Evolutionary conservation across 2,329 filamentous ascomycete species (phyloP), one percentile per base, ranked within the genome.

Genomic region (Trichoderma guizhouense): DNA sequence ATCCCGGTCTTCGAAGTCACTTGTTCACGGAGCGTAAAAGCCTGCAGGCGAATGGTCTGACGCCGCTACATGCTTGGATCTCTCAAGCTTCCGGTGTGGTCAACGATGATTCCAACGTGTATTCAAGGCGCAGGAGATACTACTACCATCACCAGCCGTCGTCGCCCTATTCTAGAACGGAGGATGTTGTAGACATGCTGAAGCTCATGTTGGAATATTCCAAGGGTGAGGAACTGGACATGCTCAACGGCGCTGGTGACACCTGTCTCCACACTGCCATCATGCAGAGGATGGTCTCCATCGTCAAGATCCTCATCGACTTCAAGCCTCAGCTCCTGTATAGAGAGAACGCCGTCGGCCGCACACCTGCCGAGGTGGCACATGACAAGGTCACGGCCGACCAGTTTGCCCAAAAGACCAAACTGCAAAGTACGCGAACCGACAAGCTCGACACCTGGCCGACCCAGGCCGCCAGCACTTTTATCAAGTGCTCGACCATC

Each of bases 311-410:
- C 3, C 76, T 92, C 3, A 80, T 94, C 12, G 82, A 87, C 11
- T 83, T 83, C 74, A 84, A 87, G 21, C 88, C 91, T 0, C 83
- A 85, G 30, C 83, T 94, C 2, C 82, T 94, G 0, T 86, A 88
- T 75, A 87, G 90, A 26, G 93, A 96, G 79, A 95, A 95, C 75
- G 89, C 92, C 0, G 92, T 92, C 0, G 93, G 93, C 2, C 86
- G 88, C 18, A 96, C 93, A 0, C 91, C 93, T 0, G 84, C 86
- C 32, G 93, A 96, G 76, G 81, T 93, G 63, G 89, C 90, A 0
- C 83, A 88, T 65, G 90, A 92, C 67, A 79, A 80, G 1, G 85
- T 86, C 72, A 81, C 87, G 3, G 79, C 81, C 8, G 76, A 78
- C 8, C 80, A 80, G 57, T 79, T 85, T n/a, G 63, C 72, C 36